Percentiles rank a stretch among this genome's conserved stretches.
Conservation (phyloP, 305 asterid genomes). For the Lippia alba region DNA sequence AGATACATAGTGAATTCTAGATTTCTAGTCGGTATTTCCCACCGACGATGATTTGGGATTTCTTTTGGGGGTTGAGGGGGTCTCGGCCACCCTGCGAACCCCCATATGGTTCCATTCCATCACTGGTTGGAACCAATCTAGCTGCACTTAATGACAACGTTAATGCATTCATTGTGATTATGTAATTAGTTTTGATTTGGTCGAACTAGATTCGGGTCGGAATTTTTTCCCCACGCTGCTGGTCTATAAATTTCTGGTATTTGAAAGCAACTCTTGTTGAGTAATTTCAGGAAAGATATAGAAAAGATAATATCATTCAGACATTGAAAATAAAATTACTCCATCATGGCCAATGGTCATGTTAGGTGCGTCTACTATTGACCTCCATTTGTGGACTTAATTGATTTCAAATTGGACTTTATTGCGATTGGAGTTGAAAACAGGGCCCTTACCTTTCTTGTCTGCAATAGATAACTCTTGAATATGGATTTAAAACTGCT, state of each 20-base stretch:
- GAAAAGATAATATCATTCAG: conserved; percentile 40
- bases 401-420: neutral
- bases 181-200: neutral
- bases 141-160: neutral
- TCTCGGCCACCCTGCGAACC: no score
- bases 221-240: neutral
- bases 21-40: no score
- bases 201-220: neutral
- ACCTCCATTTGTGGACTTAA: conserved; percentile 16
- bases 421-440: neutral
- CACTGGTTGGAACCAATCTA: no score
- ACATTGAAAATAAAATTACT: conserved; percentile 21
- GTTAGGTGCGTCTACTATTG: conserved; percentile 36
- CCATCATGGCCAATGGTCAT: conserved; percentile 19
- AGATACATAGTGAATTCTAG: neutral
- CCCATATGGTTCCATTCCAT: no score
- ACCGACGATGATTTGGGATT: no score
- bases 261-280: neutral
- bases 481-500: neutral
- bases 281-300: conserved; percentile 12
- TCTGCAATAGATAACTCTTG: neutral
- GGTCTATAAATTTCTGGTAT: neutral
- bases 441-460: conserved; percentile 8
- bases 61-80: no score
- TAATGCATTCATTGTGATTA: conserved; percentile 3